These are phyloP conservation scores for Talaromyces islandicus DNA, from an alignment of 2,329 filamentous ascomycete genomes.

Conservation along the genomic window DNA sequence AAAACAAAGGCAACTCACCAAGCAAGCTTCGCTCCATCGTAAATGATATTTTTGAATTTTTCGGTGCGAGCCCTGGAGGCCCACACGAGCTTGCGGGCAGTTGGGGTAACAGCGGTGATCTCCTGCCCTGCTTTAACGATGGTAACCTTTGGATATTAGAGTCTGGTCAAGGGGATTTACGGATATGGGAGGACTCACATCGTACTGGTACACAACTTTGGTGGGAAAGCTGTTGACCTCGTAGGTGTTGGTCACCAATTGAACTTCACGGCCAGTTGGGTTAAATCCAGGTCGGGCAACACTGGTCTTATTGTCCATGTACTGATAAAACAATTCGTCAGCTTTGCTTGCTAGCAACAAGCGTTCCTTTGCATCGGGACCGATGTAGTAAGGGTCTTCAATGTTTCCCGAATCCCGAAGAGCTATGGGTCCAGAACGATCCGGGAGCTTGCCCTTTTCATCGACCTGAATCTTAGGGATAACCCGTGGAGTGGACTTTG, in stretches of 20 bases:
- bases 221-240: conserved; percentile 56
- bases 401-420: neutral
- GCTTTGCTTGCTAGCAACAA: neutral
- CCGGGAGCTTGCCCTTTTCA: neutral
- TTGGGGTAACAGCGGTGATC: neutral
- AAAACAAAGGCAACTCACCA: conserved; percentile 55
- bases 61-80: conserved; percentile 55
- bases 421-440: neutral
- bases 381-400: neutral
- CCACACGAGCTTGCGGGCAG: conserved; percentile 67
- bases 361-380: neutral
- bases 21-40: conserved; percentile 77
- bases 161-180: neutral
- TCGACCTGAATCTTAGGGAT: neutral
- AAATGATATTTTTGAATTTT: conserved; percentile 61
- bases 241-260: conserved; percentile 67
- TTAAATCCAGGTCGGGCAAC: conserved; percentile 53
- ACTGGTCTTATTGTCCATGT: conserved; percentile 25
- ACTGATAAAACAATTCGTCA: conserved; percentile 19
- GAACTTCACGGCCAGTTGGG: conserved; percentile 49
- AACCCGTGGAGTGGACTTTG: neutral
- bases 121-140: conserved; percentile 36
- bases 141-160: conserved; percentile 47
- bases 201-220: conserved; percentile 71
- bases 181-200: conserved; percentile 54